Evolutionary conservation across 2,329 filamentous ascomycete genomes (phyloP).

Genomic region (Aureobasidium pullulans): DNA sequence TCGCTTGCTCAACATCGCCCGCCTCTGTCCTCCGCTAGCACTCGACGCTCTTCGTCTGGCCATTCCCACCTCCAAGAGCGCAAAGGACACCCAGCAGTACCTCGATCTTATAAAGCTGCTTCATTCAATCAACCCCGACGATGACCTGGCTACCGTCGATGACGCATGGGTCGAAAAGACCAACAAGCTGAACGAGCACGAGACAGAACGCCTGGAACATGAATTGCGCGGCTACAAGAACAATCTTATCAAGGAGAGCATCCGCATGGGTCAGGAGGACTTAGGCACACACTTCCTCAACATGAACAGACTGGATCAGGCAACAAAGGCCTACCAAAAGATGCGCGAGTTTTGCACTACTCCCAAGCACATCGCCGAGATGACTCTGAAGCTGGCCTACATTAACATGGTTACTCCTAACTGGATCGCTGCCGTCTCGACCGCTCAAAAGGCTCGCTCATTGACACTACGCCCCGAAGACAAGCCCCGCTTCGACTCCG

Average conservation of each 20-base stretch:
- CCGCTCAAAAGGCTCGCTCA: constrained; percentile 43
- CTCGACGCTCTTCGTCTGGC: constrained; percentile 75
- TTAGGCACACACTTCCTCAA: constrained; percentile 75
- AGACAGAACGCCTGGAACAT: constrained; percentile 68
- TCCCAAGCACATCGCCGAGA: constrained; percentile 73
- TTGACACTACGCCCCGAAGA: constrained; percentile 48
- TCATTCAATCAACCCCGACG: constrained; percentile 54
- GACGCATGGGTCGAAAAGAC: constrained; percentile 66
- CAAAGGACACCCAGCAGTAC: constrained; percentile 67
- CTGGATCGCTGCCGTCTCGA: constrained; percentile 53
- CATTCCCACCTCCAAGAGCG: constrained; percentile 65
- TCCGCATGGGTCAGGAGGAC: constrained; percentile 94
- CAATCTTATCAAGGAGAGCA: constrained; percentile 95
- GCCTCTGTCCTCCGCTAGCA: constrained; percentile 65
- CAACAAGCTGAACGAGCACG: constrained; percentile 57
- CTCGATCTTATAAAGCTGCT: constrained; percentile 60
- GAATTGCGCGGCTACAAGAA: constrained; percentile 93
- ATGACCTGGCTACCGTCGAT: constrained; percentile 62
- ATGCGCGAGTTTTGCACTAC: constrained; percentile 91
- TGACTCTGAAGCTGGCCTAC: constrained; percentile 69
- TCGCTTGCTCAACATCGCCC: constrained; percentile 75
- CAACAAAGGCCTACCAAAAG: constrained; percentile 69
- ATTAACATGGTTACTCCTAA: constrained; percentile 70
- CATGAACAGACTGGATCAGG: constrained; percentile 57
- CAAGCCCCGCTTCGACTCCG: constrained; percentile 50